Evolutionary conservation across 352 stramenopile species (phyloP).

Genomic region (Globisporangium abappressorium): DNA sequence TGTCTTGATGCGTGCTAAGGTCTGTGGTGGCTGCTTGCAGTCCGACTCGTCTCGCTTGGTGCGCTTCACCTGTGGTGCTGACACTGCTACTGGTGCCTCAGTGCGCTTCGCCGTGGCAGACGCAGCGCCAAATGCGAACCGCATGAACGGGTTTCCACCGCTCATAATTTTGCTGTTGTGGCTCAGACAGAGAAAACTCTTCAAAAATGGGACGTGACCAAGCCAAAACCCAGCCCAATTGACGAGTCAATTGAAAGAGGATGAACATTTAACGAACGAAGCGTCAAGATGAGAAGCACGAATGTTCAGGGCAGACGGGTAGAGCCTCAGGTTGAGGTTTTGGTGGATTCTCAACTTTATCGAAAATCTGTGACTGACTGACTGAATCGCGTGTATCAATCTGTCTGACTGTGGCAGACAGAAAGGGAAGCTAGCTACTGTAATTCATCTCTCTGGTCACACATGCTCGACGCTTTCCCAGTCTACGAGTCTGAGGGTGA

Average conservation of each 20-base stretch:
- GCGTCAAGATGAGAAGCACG: background rate
- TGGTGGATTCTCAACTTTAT: background rate
- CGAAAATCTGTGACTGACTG: background rate
- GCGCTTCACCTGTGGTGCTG: background rate
- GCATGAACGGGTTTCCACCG: conserved; percentile 51
- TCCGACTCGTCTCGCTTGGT: conserved; percentile 12
- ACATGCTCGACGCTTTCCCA: background rate
- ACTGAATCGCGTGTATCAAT: background rate
- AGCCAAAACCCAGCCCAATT: background rate
- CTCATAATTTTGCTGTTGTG: conserved; percentile 4
- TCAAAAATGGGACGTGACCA: background rate
- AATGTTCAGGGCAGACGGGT: background rate
- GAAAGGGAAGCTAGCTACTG: background rate
- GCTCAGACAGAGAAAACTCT: background rate
- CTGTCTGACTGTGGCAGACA: background rate
- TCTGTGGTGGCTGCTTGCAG: background rate
- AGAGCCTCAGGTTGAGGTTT: background rate
- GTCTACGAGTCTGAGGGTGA: background rate
- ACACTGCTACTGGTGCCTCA: conserved; percentile 12
- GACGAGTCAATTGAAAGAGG: no score
- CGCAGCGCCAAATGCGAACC: conserved; percentile 46
- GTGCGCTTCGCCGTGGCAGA: background rate
- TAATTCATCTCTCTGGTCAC: background rate
- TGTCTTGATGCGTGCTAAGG: background rate
- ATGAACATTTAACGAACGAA: no score